Evolutionary conservation across 768 basidiomycete genomes (phyloP).

Genomic region (Dentipellis fragilis): DNA sequence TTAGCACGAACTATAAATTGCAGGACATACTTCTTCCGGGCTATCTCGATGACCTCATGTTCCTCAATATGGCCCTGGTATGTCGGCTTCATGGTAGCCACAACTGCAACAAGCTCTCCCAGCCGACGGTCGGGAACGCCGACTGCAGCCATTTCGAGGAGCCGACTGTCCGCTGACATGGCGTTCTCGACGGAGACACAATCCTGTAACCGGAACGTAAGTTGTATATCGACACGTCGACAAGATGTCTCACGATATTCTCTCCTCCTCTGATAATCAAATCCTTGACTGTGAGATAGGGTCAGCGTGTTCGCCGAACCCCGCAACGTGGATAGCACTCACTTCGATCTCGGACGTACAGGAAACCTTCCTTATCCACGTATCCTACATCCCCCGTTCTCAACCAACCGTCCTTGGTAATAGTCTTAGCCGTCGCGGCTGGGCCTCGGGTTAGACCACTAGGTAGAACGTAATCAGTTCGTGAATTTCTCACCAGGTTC

Average conservation of each 20-base stretch:
- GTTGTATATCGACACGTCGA: not conserved
- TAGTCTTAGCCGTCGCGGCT: slow-evolving; percentile 20
- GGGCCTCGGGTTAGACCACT: no score
- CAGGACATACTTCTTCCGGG: slow-evolving; percentile 29
- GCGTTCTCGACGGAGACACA: slow-evolving; percentile 54
- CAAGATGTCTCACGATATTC: slow-evolving; percentile 37
- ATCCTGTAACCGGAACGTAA: slow-evolving; percentile 28
- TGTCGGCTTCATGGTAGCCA: slow-evolving; percentile 38
- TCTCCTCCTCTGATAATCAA: slow-evolving; percentile 58
- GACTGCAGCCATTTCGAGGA: slow-evolving; percentile 48
- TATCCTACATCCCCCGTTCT: slow-evolving; percentile 26
- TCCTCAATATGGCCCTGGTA: slow-evolving; percentile 38
- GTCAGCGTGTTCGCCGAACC: not conserved
- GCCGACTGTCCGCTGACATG: slow-evolving; percentile 43
- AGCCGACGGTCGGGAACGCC: slow-evolving; percentile 49
- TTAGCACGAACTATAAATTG: not conserved
- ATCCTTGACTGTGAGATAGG: slow-evolving; percentile 37
- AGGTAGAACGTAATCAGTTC: no score
- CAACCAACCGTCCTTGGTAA: slow-evolving; percentile 26
- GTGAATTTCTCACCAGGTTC: slow-evolving; percentile 27
- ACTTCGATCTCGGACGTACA: slow-evolving; percentile 25
- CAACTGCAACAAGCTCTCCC: slow-evolving; percentile 50
- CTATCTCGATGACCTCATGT: slow-evolving; percentile 33
- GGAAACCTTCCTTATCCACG: slow-evolving; percentile 25
- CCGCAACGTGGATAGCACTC: not conserved